phyloP scores from a whole-genome alignment of 352 stramenopile genomes.

The Globisporangium carolinianum region DNA sequence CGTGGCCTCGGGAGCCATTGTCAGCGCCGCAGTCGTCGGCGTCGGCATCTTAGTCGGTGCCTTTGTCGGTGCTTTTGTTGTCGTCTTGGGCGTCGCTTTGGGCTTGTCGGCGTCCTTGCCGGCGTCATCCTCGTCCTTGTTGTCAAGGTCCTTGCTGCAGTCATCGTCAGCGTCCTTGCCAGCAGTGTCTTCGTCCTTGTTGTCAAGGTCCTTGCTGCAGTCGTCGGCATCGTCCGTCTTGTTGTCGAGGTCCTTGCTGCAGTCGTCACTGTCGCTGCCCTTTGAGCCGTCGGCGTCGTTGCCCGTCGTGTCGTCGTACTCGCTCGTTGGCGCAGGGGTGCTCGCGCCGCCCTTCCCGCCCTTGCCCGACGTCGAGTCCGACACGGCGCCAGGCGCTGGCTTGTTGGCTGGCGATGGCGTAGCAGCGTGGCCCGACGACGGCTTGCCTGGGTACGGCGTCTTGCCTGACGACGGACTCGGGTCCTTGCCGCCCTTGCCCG shows the following conservation, averaged over 20 bases:
- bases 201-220: slow-evolving; percentile 6
- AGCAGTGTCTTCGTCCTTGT: slow-evolving; percentile 10
- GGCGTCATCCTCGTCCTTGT: slow-evolving; percentile 15
- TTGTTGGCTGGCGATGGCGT: slow-evolving; percentile 7
- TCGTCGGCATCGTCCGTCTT: slow-evolving; percentile 9
- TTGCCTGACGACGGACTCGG: neutral
- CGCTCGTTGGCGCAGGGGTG: neutral
- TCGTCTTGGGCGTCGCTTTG: slow-evolving; percentile 2
- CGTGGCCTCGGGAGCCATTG: slow-evolving; percentile 25
- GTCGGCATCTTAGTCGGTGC: slow-evolving; percentile 8
- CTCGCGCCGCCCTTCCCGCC: neutral
- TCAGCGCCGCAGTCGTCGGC: slow-evolving; percentile 18
- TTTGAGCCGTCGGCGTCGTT: neutral
- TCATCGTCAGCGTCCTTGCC: slow-evolving; percentile 14
- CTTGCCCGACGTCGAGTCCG: slow-evolving; percentile 5
- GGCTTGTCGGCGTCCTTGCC: slow-evolving; percentile 16
- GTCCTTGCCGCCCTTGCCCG: neutral
- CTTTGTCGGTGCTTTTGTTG: neutral
- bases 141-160: slow-evolving; percentile 14
- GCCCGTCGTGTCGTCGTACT: slow-evolving; percentile 6
- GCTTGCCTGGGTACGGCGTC: neutral
- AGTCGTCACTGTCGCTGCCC: slow-evolving; percentile 8
- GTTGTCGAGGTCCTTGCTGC: slow-evolving; percentile 4
- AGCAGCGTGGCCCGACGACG: neutral
- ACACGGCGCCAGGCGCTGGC: slow-evolving; percentile 4